phyloP scores from a whole-genome alignment of 352 stramenopile species.

The Phytophthora melonis region DNA sequence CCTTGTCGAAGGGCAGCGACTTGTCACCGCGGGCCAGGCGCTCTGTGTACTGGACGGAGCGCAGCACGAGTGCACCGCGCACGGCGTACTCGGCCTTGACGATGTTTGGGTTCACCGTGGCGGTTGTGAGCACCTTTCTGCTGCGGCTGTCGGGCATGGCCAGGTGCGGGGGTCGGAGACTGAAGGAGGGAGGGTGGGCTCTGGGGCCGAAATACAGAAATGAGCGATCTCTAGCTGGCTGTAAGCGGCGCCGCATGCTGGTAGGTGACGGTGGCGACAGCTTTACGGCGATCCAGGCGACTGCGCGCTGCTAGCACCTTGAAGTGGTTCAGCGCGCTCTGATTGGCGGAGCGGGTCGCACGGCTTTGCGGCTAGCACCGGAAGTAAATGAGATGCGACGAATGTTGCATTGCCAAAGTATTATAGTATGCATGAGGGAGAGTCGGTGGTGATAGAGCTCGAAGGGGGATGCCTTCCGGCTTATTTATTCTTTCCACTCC shows the following conservation, averaged over 20 bases:
- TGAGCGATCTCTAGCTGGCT: background rate
- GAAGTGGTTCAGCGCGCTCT: background rate
- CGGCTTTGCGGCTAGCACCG: background rate
- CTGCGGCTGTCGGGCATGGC: background rate
- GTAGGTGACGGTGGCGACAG: background rate
- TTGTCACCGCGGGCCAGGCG: conserved; percentile 69
- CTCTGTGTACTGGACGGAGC: conserved; percentile 78
- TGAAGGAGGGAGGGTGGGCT: background rate
- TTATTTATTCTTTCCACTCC: background rate
- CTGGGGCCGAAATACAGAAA: background rate
- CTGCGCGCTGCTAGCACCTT: background rate
- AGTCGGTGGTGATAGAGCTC: background rate
- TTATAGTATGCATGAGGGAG: background rate
- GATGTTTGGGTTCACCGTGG: conserved; percentile 65
- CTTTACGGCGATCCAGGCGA: background rate
- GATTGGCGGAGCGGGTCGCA: background rate
- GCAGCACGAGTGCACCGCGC: conserved; percentile 86
- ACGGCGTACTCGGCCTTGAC: conserved; percentile 91
- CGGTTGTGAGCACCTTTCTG: background rate
- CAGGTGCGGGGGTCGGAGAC: background rate
- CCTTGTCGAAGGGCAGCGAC: conserved; percentile 90
- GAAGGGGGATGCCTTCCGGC: background rate
- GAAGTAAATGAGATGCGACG: background rate
- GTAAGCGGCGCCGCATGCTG: background rate
- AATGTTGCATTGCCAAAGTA: background rate